These are phyloP conservation scores for Neoascochyta sp. DNA, from an alignment of 2,329 filamentous ascomycete species.

Conservation along the genomic window DNA sequence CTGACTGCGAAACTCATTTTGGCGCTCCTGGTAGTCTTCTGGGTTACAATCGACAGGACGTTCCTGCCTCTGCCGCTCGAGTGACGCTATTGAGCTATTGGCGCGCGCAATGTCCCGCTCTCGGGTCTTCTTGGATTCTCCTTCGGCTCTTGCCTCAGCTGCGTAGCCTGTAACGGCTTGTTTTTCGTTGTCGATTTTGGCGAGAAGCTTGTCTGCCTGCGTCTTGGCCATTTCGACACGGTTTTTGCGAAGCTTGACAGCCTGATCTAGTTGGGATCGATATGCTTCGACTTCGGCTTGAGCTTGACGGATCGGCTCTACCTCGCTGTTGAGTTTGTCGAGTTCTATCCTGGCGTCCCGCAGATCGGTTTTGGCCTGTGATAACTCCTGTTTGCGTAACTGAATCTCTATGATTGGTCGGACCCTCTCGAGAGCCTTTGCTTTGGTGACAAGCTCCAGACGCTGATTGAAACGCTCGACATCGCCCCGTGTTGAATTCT, in stretches of 20 bases:
- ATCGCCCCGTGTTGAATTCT: conserved; percentile 71
- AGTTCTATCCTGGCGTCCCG: conserved; percentile 57
- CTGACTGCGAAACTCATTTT: conserved; percentile 55
- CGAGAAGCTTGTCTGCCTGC: conserved; percentile 45
- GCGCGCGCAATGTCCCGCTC: conserved; percentile 29
- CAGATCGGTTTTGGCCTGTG: conserved; percentile 54
- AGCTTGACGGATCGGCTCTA: conserved; percentile 66
- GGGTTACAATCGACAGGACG: conserved; percentile 65
- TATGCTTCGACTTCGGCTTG: conserved; percentile 71
- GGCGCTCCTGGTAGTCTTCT: conserved; percentile 66
- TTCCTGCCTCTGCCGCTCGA: conserved; percentile 62
- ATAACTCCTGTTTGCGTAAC: conserved; percentile 49
- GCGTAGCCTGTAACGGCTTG: conserved; percentile 43
- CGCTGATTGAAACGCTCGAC: conserved; percentile 80
- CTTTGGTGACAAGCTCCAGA: conserved; percentile 59
- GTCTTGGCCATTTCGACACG: conserved; percentile 55
- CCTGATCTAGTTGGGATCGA: conserved; percentile 52
- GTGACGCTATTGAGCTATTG: conserved; percentile 53
- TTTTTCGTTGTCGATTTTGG: conserved; percentile 34
- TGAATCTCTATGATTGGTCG: conserved; percentile 65
- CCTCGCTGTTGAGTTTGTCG: conserved; percentile 55
- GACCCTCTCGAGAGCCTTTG: conserved; percentile 62
- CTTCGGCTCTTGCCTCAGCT: conserved; percentile 40
- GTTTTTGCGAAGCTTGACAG: conserved; percentile 54
- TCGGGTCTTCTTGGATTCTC: conserved; percentile 41